Base-by-base conservation (phyloP, 1,284 basidiomycete genomes). In the Neonothopanus nambi region DNA sequence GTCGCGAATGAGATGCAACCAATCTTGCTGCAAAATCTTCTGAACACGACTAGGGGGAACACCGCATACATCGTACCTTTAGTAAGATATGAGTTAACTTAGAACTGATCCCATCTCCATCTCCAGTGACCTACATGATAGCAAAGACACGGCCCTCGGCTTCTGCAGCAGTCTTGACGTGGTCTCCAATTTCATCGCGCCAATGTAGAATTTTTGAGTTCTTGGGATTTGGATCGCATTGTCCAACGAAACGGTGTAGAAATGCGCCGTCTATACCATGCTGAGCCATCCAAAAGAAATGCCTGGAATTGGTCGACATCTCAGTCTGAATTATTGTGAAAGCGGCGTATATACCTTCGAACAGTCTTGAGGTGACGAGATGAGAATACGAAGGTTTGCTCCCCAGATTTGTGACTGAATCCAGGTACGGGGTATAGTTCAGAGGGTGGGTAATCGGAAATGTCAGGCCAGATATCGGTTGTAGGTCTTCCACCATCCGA, bases 231-330 rank as follows among this genome's bases (percentile, higher is more conserved):
- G 82, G 57, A 62, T 89, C 85, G 40, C 79, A 81, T 59, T 88
- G 78, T 0, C 78, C 76, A 0, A 78, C 78, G 62, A 90, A 89
- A 2, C 89, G 81, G 63, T 91, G 89, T 18, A 91, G 64, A 63
- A 92, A 89, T 2, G 79, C 85, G 6, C 89, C 89, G 57, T 91
- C 87, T 21, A 91, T 79, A 44, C 82, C 82, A 58, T 89, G 84
- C 57, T 79, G 68, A 5, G 88, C 87, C 89, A 91, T 91, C 86
- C 86, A 90, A 58, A 82, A 78, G 65, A 91, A 90, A 63, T 92
- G 89, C 18, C 85, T 79, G 23, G 48, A 33, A 44, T 46, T n/a
- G 9, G 33, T 17, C 8, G 20, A 17, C 30, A 13, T 23, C 6
- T 26, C 20, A 11, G 3, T 12, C 35, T 17, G 38, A 5, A 15